Base-by-base conservation (phyloP, 2,329 filamentous ascomycete genomes). In the Hymenoscyphus linearis region DNA sequence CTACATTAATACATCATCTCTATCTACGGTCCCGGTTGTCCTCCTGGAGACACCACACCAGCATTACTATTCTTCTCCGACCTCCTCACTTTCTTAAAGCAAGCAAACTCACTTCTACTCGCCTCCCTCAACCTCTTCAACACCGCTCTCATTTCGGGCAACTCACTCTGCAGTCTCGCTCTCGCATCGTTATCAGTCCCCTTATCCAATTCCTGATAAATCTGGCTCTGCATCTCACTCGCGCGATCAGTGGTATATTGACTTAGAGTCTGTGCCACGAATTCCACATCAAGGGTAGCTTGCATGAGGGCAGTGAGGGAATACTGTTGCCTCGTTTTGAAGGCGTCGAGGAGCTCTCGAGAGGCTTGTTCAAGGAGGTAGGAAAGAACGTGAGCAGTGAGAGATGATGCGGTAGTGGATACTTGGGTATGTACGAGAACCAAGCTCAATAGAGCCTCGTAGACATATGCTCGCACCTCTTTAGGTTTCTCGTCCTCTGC, bases 251-350 rank as follows among this genome's bases (percentile, higher is more conserved):
- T 95, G 0, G 91, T 95, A 75, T 96, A 99, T 68, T 93, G 88
- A 63, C 85, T 90, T 36, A 99, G 82, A 4, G 93, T 97, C 78
- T 99, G 95, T 0, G 93, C 91, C 61, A 98, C 87, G 72, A 99
- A 98, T 75, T 99, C 95, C 1, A 97, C 93, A 71, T 99, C 95
- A 1, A 99, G 84, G 0, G 95, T 99, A 1, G 96, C 96, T 76
- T 99, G 96, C 87, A 98, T 96, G 57, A 99, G 83, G 6, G 90
- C 88, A 4, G 88, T 81, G 0, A 99, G 85, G 1, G 86, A 83
- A 76, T 95, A 98, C 22, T 79, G 80, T 34, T 69, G 74, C 6
- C 88, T 85, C 37, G 79, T 73, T 74, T 83, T 80, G 80, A 98
- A 96, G 0, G 91, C 87, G 31, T 88, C 83, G 16, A 97, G 85